Percentiles rank a stretch among this genome's conserved stretches.
Conservation (phyloP, 1,284 basidiomycete genomes). For the Psilocybe mexicana region DNA sequence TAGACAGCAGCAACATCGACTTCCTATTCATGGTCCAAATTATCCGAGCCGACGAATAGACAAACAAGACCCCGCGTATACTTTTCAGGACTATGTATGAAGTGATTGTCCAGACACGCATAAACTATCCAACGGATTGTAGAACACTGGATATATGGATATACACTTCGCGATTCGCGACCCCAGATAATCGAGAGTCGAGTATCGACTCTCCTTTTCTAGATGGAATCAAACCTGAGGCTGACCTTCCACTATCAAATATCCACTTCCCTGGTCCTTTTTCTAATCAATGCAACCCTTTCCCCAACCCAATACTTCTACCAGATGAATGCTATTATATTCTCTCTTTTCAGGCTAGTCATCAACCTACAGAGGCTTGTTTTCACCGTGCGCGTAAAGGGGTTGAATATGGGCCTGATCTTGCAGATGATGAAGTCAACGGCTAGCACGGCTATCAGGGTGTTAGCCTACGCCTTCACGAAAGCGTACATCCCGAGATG, state of each 20-base stretch:
- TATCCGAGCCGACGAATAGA: background rate
- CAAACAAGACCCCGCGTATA: background rate
- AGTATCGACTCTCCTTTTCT: no score
- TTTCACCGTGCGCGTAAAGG: background rate
- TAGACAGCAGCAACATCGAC: background rate
- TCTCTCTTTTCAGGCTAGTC: background rate
- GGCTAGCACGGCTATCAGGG: background rate
- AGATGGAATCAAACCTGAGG: no score
- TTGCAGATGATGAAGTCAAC: background rate
- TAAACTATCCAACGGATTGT: background rate
- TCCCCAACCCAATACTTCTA: no score
- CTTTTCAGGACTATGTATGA: background rate
- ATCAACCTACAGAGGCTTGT: background rate
- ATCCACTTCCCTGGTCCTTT: no score
- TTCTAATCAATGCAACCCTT: no score
- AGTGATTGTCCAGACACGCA: background rate
- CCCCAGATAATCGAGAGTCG: no score
- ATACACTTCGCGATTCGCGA: no score
- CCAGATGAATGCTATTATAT: background rate
- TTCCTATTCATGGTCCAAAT: background rate
- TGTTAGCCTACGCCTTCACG: slow-evolving; percentile 3
- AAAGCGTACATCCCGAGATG: slow-evolving; percentile 12
- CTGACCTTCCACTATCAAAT: no score
- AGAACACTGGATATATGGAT: no score
- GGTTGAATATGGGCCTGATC: background rate